phyloP scores from a whole-genome alignment of 495 filamentous ascomycete genomes.

The Elaphomyces granulatus region DNA sequence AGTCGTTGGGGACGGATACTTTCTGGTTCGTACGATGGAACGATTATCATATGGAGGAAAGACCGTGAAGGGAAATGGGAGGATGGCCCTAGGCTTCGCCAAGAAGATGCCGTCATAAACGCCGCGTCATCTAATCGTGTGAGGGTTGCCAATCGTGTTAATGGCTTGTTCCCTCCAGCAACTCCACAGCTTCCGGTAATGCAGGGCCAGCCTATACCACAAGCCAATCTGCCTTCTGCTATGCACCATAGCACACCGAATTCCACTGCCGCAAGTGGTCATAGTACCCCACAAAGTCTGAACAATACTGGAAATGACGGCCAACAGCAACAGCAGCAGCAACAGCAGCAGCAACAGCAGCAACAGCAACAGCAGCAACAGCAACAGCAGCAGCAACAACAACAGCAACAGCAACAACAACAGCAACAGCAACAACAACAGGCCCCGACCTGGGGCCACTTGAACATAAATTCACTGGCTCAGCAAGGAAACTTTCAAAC shows the following conservation, averaged over 20 bases:
- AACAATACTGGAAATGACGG: background rate
- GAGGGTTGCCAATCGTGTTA: too few relatives aligned
- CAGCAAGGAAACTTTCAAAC: too few relatives aligned
- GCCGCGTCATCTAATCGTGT: too few relatives aligned
- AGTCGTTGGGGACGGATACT: conserved; percentile 79
- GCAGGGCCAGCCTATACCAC: background rate
- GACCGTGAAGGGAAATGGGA: conserved; percentile 72
- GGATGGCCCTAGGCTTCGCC: conserved; percentile 52
- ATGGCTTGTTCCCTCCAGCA: too few relatives aligned
- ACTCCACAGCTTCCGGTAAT: too few relatives aligned
- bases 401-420: conserved; percentile 9
- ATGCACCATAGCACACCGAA: too few relatives aligned
- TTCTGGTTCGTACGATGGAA: conserved; percentile 90
- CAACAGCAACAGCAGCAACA: background rate
- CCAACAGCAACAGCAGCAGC: conserved; percentile 3
- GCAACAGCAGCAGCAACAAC: background rate
- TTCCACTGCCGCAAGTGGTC: background rate
- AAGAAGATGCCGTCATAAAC: conserved; percentile 43
- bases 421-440: conserved; percentile 11
- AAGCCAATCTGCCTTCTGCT: background rate
- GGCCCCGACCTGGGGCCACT: conserved; percentile 8
- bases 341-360: conserved; percentile 6
- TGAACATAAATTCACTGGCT: too few relatives aligned
- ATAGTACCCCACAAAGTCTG: background rate
- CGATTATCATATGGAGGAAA: conserved; percentile 84